phyloP scores from a whole-genome alignment of 768 basidiomycete species.

The Tricholoma sp. region DNA sequence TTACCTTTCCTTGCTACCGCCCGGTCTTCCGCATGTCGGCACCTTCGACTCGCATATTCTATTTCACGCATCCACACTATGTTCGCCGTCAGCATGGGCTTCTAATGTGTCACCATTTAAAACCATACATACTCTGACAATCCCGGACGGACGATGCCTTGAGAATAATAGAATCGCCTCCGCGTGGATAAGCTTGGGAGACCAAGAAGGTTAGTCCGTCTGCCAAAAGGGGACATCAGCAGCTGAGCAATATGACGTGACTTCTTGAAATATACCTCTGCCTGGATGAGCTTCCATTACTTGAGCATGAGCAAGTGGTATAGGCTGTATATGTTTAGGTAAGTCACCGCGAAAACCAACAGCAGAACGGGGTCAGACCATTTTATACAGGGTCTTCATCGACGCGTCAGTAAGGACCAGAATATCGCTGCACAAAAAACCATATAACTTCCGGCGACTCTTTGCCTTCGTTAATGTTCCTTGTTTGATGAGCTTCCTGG shows the following conservation, averaged over 20 bases:
- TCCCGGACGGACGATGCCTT: constrained; percentile 23
- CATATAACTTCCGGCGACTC: constrained; percentile 72
- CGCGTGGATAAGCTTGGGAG: constrained; percentile 61
- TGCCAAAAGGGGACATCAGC: constrained; percentile 19
- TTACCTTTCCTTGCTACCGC: constrained; percentile 17
- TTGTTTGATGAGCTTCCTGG: constrained; percentile 75
- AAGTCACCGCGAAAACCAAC: constrained; percentile 1
- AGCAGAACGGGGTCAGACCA: constrained; percentile 46
- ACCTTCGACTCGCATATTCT: constrained; percentile 32
- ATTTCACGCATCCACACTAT: constrained; percentile 27
- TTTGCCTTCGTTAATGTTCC: constrained; percentile 76
- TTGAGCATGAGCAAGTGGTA: constrained; percentile 62
- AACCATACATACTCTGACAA: constrained; percentile 10
- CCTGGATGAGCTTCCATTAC: constrained; percentile 47
- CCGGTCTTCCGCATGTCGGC: constrained; percentile 28
- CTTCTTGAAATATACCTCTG: constrained; percentile 35
- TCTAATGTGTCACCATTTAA: neutral
- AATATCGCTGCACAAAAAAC: constrained; percentile 86
- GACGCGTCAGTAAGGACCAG: constrained; percentile 76
- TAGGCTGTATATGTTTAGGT: constrained; percentile 44
- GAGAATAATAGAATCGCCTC: constrained; percentile 64
- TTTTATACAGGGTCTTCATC: constrained; percentile 69
- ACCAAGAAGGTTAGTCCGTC: constrained; percentile 71
- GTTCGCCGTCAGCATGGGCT: neutral
- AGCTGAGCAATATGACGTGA: neutral